Conservation (phyloP, 2,329 filamentous ascomycete genomes). For the Sporothrix schenckii region DNA sequence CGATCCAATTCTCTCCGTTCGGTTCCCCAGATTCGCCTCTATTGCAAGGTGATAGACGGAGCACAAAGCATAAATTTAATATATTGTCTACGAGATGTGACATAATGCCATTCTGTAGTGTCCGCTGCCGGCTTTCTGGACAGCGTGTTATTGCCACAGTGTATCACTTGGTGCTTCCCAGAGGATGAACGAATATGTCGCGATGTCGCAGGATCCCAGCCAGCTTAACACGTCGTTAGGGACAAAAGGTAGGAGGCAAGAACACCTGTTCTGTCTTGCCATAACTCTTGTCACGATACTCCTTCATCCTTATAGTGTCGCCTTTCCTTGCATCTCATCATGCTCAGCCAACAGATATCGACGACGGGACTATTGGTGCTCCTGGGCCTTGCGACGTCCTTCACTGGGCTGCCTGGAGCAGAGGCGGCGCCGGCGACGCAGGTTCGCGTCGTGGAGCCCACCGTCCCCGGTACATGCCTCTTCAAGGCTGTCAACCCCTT, state of each 20-base stretch:
- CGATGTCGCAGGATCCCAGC: neutral
- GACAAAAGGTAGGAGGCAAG: no score
- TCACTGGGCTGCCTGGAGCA: neutral
- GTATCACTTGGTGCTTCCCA: neutral
- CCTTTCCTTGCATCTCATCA: neutral
- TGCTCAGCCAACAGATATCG: neutral
- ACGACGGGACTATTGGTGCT: slow-evolving; percentile 9
- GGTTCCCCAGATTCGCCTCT: slow-evolving; percentile 10
- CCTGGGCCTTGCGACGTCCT: neutral
- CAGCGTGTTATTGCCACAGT: slow-evolving; percentile 33
- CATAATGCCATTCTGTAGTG: neutral
- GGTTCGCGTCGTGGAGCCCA: slow-evolving; percentile 18
- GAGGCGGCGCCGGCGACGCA: neutral
- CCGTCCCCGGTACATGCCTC: slow-evolving; percentile 17
- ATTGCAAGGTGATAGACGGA: neutral
- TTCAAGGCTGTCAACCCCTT: slow-evolving; percentile 24
- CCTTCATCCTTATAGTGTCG: neutral
- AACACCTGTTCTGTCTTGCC: neutral
- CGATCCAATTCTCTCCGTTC: neutral
- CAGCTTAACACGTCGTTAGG: neutral
- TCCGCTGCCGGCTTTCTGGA: slow-evolving; percentile 24
- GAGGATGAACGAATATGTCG: neutral
- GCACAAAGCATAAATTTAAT: slow-evolving; percentile 11
- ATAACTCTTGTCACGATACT: neutral
- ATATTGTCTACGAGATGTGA: slow-evolving; percentile 16